Base-by-base conservation (phyloP, 2,329 filamentous ascomycete species). In the Lachnellula hyalina region DNA sequence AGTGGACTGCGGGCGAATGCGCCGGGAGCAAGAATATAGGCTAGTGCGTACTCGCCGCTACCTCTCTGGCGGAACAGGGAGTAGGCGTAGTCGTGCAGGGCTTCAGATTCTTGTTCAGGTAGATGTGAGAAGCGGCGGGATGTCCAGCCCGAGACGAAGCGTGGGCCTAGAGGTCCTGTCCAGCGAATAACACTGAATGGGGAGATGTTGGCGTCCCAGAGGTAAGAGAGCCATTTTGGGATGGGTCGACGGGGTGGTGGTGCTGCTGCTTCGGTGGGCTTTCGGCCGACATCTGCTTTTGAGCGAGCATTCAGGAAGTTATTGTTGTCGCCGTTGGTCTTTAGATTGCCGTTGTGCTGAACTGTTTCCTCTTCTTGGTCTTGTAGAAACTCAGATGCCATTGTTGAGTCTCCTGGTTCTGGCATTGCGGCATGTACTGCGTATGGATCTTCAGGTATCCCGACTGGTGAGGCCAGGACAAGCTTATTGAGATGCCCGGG, bases 181-280 rank as follows among this genome's bases (percentile, higher is more conserved):
- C 91, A 86, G 56, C 94, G 88, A 14, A 99, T 84, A 48, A 99
- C 77, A 61, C 86, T 93, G 72, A 99, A 99, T 6, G 94, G 94
- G 0, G 92, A 96, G 60, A 97, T 84, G 68, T 99, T 99, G 63
- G 91, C 89, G 63, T 99, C 94, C 94, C 94, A 99, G 4, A 99
- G 82, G 74, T 92, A 96, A 53, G 86, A 85, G 19, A 97, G 77
- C 92, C 93, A 96, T 71, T 86, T 85, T 0, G 92, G 90, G 2
- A 94, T 72, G 2, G 85, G 86, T 14, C 82, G 73, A 17, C 64
- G 65, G 4, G 64, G 61, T 61, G 64, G 61, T 61, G 64, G 64
- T 38, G 67, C 65, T 32, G 65, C 56, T 53, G 65, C 56, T 53
- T 67, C 54, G 55, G 68, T 63, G n/a, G 70, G 69, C 35, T 67